Evolutionary conservation across 768 basidiomycete genomes (phyloP).

Genomic region (Tubosaeta brunneosetosa): DNA sequence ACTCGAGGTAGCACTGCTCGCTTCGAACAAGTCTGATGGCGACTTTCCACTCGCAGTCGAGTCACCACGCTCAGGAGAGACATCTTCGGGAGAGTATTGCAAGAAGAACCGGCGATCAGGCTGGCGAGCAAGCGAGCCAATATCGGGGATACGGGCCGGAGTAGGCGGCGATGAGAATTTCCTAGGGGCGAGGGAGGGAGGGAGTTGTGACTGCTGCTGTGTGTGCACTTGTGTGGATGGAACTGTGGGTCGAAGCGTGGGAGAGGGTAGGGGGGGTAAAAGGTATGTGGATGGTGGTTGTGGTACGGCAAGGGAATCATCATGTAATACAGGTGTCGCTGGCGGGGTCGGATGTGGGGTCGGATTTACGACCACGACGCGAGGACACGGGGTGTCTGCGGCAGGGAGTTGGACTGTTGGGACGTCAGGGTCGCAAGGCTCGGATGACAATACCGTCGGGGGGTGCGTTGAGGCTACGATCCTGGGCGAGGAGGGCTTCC

Average conservation of each 20-base stretch:
- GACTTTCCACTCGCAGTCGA: constrained; percentile 33
- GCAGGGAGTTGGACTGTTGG: constrained; percentile 30
- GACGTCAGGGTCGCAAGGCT: constrained; percentile 13
- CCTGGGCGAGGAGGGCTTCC: constrained; percentile 2
- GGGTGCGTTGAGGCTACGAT: constrained; percentile 5
- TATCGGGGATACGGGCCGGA: constrained; percentile 12
- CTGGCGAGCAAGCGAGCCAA: constrained; percentile 30
- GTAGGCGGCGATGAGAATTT: constrained; percentile 1
- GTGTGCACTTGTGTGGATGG: neutral
- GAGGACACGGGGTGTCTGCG: constrained; percentile 38
- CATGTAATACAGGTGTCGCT: constrained; percentile 49
- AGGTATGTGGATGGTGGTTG: constrained; percentile 26
- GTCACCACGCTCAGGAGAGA: constrained; percentile 34
- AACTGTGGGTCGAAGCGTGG: constrained; percentile 9
- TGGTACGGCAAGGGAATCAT: constrained; percentile 17
- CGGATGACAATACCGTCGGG: constrained; percentile 4
- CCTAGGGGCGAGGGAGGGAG: constrained; percentile 6
- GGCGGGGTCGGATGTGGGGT: constrained; percentile 80
- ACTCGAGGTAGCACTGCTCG: constrained; percentile 35
- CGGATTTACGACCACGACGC: constrained; percentile 67
- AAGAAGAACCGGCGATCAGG: constrained; percentile 44
- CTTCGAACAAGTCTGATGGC: constrained; percentile 30
- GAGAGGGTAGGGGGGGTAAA: constrained; percentile 29
- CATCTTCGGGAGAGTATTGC: constrained; percentile 39
- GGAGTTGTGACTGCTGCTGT: constrained; percentile 19